phyloP scores from a whole-genome alignment of 805 yeast species.

The Vanderwaltozyma verrucispora region DNA sequence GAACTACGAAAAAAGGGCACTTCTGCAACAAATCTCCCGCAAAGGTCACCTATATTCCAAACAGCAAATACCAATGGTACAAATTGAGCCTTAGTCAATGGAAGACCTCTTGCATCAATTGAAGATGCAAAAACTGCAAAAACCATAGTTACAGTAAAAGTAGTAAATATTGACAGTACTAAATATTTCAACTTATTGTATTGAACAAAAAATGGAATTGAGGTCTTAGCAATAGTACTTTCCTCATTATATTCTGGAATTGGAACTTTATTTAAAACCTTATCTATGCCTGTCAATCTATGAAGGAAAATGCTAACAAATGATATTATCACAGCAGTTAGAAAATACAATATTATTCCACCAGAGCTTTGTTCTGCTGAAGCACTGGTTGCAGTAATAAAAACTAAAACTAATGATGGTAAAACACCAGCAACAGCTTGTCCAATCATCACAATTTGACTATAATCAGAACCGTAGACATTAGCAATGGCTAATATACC shows the following conservation, averaged over 20 bases:
- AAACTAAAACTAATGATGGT: slow-evolving; percentile 48
- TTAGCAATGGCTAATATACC: slow-evolving; percentile 85
- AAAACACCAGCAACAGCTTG: slow-evolving; percentile 91
- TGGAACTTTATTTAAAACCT: slow-evolving; percentile 2
- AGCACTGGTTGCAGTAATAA: slow-evolving; percentile 37
- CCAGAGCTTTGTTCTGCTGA: slow-evolving; percentile 14
- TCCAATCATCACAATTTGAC: slow-evolving; percentile 90
- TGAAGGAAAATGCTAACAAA: slow-evolving; percentile 16
- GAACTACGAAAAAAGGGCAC: slow-evolving; percentile 16
- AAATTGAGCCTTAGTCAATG: slow-evolving; percentile 32
- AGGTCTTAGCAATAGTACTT: slow-evolving; percentile 14
- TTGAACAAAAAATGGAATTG: slow-evolving; percentile 50
- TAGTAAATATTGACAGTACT: slow-evolving; percentile 58
- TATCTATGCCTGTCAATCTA: slow-evolving; percentile 17
- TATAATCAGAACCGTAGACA: slow-evolving; percentile 61
- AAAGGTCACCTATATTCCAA: slow-evolving; percentile 87
- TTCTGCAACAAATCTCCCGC: slow-evolving; percentile 64
- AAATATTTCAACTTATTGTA: slow-evolving; percentile 55
- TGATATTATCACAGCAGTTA: slow-evolving; percentile 24
- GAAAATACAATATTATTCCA: slow-evolving; percentile 30
- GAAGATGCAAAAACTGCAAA: slow-evolving; percentile 88
- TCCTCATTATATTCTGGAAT: neutral
- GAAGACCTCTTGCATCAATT: slow-evolving; percentile 37
- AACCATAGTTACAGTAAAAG: slow-evolving; percentile 59
- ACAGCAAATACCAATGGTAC: slow-evolving; percentile 70